Base-by-base conservation (phyloP, 1,284 basidiomycete genomes). In the Fistulina hepatica region DNA sequence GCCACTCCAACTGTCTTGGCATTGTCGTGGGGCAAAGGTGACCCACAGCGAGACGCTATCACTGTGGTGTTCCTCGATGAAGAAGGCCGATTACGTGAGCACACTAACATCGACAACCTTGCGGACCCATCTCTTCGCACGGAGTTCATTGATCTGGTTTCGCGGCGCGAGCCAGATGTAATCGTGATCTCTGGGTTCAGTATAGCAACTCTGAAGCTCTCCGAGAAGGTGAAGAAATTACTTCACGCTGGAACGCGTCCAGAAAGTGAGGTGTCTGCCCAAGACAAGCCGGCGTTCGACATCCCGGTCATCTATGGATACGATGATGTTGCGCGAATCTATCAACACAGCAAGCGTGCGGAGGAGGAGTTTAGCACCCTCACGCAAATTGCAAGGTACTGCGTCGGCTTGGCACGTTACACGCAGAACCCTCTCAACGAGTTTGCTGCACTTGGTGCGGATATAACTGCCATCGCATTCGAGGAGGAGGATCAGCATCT, bases 391-490 rank as follows among this genome's bases (percentile, higher is more conserved):
- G 84, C 81, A n/a, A 85, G 89, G 56, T 99, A 97, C 56, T 97
- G 94, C 49, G 71, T 98, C 33, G 97, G 88, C 34, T 63, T 99
- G 46, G 93, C 93, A 27, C 78, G 95, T 40, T 98, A 95, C 56
- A 71, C 76, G 8, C 95, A 98, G 59, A 94, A 81, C 52, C 95
- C 95, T 2, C 62, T 99, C 50, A 93, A 90, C 53, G 93, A 95
- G 56, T 93, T 86, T 56, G 85, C 86, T 16, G 85, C 91, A 1
- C 63, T 97, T 25, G 90, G 89, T 6, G 51, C 70, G 5, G 88
- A 94, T 57, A 75, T 97, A 39, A 65, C 76, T 9, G 79, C 86
- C 4, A 76, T 94, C 42, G 72, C 79, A 0, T 84, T 90, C 48
- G 76, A 84, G 44, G 82, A 90, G 31, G 78, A 92, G 42, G 77